These are phyloP conservation scores for Saccharomyces paradoxus DNA, from an alignment of 805 yeast genomes.

Conservation along the genomic window DNA sequence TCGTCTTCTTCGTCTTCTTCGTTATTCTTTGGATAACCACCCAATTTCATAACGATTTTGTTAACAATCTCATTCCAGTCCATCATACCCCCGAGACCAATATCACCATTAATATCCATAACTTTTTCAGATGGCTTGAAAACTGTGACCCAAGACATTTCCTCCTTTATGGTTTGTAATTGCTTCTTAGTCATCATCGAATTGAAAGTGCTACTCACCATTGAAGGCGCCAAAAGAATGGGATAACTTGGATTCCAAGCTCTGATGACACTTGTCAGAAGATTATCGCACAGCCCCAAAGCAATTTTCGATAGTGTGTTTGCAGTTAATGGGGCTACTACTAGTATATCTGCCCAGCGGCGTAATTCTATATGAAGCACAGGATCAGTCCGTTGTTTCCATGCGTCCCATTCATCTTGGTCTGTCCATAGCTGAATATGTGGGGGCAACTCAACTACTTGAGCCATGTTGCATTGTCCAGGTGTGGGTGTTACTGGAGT, in stretches of 20 bases:
- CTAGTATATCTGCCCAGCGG: slow-evolving; percentile 91
- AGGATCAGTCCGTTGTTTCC: slow-evolving; percentile 79
- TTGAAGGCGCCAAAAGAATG: slow-evolving; percentile 85
- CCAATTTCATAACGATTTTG: slow-evolving; percentile 63
- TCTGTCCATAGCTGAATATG: slow-evolving; percentile 88
- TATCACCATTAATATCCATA: slow-evolving; percentile 86
- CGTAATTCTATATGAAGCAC: slow-evolving; percentile 90
- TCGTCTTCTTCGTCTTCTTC: slow-evolving; percentile 41
- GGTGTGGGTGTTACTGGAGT: slow-evolving; percentile 6
- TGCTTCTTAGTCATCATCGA: slow-evolving; percentile 84
- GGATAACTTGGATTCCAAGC: slow-evolving; percentile 96
- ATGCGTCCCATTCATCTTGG: slow-evolving; percentile 87
- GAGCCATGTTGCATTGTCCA: slow-evolving; percentile 7
- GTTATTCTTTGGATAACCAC: slow-evolving; percentile 51
- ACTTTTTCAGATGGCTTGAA: slow-evolving; percentile 92
- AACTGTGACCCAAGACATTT: slow-evolving; percentile 93
- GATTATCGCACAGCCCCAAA: slow-evolving; percentile 84
- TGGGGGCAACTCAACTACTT: slow-evolving; percentile 44
- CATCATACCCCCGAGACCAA: slow-evolving; percentile 99
- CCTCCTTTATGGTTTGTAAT: slow-evolving; percentile 65
- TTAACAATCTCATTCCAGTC: slow-evolving; percentile 94
- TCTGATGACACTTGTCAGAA: slow-evolving; percentile 80
- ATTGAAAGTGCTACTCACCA: slow-evolving; percentile 88
- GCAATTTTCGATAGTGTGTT: slow-evolving; percentile 86
- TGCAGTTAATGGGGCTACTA: slow-evolving; percentile 92